Evolutionary conservation across 2,329 filamentous ascomycete genomes (phyloP), one percentile per base, ranked within the genome.

Genomic region (Colletotrichum noveboracense): DNA sequence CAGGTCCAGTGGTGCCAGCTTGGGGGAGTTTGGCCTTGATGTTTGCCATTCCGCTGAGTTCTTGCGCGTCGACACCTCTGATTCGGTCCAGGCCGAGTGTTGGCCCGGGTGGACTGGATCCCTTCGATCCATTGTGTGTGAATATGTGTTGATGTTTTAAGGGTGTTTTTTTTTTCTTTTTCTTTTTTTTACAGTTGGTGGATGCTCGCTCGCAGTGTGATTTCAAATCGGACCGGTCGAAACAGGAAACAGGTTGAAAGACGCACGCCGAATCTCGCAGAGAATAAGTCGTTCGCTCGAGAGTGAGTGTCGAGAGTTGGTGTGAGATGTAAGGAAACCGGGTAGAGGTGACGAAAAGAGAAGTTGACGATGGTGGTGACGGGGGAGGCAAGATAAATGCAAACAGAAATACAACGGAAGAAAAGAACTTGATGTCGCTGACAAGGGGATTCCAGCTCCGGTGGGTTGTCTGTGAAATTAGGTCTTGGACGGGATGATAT

Each of bases 401-500:
- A 65, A 65, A 70, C 28, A 73, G 64, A 48, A 66, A 66, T 58
- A 21, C 56, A 62, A 66, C 7, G n/a, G 30, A 26, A 52, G 16
- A 74, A 48, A 34, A 30, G 24, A 43, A 76, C 43, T 38, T 65
- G 70, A 43, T 65, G 48, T 64, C 65, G 58, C 28, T 74, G 70
- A 73, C 74, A 74, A 74, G 74, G 70, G 70, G 74, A 74, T 66
- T 76, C 74, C 74, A 55, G 74, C 70, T 76, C 74, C 74, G 43
- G 58, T 66, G 74, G 43, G 24, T 30, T 48, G 58, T 68, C 34
- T 30, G 30, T 69, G 60, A 64, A 21, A 69, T 64, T 69, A 48
- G 70, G 74, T 61, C 74, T 66, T 66, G 74, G 70, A 74, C 70
- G 32, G 28, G 74, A 76, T 76, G 74, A 76, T 76, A 76, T 74